Percentiles rank a stretch among this genome's conserved stretches.
These are phyloP conservation scores for Colletotrichum filicis DNA, from an alignment of 2,329 filamentous ascomycete genomes.

Conservation along the genomic window DNA sequence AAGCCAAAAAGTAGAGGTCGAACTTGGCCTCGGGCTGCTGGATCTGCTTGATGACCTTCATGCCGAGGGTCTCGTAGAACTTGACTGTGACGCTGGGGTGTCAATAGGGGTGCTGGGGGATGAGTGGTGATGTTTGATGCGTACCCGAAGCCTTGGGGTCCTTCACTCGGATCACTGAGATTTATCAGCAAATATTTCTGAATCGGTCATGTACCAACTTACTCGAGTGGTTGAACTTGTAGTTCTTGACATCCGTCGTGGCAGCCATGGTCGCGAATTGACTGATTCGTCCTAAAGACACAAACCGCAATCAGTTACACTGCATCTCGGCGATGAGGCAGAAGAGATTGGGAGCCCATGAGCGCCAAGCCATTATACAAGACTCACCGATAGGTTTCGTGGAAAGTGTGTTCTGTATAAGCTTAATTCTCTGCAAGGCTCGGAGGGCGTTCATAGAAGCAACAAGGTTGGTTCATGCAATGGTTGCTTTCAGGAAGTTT, in stretches of 20 bases:
- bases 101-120: slow-evolving; percentile 1
- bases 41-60: slow-evolving; percentile 85
- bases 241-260: slow-evolving; percentile 78
- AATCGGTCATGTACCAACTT: slow-evolving; percentile 38
- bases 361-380: neutral
- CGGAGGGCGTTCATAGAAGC: slow-evolving; percentile 30
- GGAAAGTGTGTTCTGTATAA: slow-evolving; percentile 25
- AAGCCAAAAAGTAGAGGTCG: slow-evolving; percentile 94
- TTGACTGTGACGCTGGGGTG: slow-evolving; percentile 66
- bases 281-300: slow-evolving; percentile 20
- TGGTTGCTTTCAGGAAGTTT: neutral
- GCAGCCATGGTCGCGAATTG: slow-evolving; percentile 67
- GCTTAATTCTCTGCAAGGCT: slow-evolving; percentile 31
- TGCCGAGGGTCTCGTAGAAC: slow-evolving; percentile 93
- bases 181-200: slow-evolving; percentile 29
- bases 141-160: slow-evolving; percentile 84
- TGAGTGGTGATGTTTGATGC: slow-evolving; percentile 32
- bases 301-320: neutral
- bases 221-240: slow-evolving; percentile 89
- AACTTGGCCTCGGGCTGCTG: slow-evolving; percentile 90
- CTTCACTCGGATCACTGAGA: slow-evolving; percentile 86
- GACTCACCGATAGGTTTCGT: slow-evolving; percentile 12
- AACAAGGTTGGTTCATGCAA: neutral
- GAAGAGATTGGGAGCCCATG: neutral
- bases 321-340: neutral